Conservation (phyloP, 2,329 filamentous ascomycete genomes). For the Fusarium staphyleae region DNA sequence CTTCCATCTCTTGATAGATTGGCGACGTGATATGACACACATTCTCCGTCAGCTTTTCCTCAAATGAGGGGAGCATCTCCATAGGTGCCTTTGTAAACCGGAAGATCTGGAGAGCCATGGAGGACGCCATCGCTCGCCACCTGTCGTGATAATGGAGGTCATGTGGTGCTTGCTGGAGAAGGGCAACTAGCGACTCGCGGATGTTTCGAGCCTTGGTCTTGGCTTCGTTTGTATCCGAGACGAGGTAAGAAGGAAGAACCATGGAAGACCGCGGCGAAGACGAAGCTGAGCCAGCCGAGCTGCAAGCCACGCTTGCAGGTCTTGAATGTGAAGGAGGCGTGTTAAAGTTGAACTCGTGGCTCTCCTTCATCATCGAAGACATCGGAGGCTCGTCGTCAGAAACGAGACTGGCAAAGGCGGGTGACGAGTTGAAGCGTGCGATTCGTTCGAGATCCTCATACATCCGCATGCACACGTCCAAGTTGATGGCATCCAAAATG, state of each 20-base stretch:
- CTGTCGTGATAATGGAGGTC: slow-evolving; percentile 52
- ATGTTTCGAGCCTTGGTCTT: slow-evolving; percentile 56
- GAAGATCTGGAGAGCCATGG: slow-evolving; percentile 65
- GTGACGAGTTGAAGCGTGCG: slow-evolving; percentile 45
- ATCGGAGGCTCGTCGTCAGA: slow-evolving; percentile 34
- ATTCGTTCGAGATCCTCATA: slow-evolving; percentile 61
- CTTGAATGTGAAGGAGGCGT: slow-evolving; percentile 53
- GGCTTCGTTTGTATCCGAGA: slow-evolving; percentile 50
- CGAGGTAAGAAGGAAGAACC: slow-evolving; percentile 50
- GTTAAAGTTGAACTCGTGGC: slow-evolving; percentile 57
- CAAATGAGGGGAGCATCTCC: slow-evolving; percentile 56
- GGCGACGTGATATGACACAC: slow-evolving; percentile 53
- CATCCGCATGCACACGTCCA: slow-evolving; percentile 69
- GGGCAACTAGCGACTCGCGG: slow-evolving; percentile 60
- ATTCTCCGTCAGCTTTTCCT: slow-evolving; percentile 56
- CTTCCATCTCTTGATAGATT: slow-evolving; percentile 58
- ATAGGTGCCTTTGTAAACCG: slow-evolving; percentile 61
- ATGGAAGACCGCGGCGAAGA: slow-evolving; percentile 61
- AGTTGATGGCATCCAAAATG: slow-evolving; percentile 67
- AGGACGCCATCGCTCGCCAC: slow-evolving; percentile 61
- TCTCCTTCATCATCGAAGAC: slow-evolving; percentile 42
- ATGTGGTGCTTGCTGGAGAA: slow-evolving; percentile 60
- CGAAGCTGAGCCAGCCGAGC: slow-evolving; percentile 55
- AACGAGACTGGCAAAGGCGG: slow-evolving; percentile 34
- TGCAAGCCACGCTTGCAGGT: slow-evolving; percentile 61